A percentile compares a stretch with the other conserved stretches of the same genome.
Evolutionary conservation across 352 stramenopile genomes (phyloP).

Genomic region (Pythium chondricola): DNA sequence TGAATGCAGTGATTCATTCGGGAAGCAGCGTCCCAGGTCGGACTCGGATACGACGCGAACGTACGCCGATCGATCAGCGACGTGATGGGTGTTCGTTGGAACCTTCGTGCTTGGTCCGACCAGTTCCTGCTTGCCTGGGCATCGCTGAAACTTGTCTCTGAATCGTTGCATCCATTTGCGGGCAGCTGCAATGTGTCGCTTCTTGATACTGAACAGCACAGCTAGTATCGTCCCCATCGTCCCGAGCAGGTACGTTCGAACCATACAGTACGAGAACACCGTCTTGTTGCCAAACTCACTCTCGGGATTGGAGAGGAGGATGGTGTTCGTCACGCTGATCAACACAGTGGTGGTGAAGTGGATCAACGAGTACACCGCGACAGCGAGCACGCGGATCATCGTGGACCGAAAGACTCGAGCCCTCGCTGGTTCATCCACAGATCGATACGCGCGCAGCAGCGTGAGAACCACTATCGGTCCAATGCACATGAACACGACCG

Average conservation of each 20-base stretch:
- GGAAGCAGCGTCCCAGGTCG: not conserved
- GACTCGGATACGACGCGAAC: not conserved
- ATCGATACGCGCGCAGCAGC: conserved; percentile 22
- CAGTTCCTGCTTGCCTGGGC: not conserved
- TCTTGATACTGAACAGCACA: conserved; percentile 13
- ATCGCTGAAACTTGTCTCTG: not conserved
- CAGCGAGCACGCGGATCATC: conserved; percentile 22
- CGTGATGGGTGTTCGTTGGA: no score
- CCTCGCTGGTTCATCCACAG: conserved; percentile 5
- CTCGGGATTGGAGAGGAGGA: not conserved
- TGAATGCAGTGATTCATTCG: no score
- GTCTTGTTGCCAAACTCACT: conserved; percentile 6
- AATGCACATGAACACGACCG: conserved; percentile 10
- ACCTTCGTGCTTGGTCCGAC: not conserved
- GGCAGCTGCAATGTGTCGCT: conserved; percentile 3
- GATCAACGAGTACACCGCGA: conserved; percentile 22
- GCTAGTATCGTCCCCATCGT: conserved; percentile 16
- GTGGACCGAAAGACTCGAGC: conserved; percentile 21
- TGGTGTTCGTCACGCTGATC: conserved; percentile 7
- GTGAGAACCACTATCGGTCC: conserved; percentile 8
- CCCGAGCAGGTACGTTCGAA: conserved; percentile 8
- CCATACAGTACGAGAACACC: conserved; percentile 12
- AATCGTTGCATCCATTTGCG: not conserved
- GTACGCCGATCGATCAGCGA: no score
- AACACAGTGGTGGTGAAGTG: conserved; percentile 19